Evolutionary conservation across 2,329 filamentous ascomycete species (phyloP).

Genomic region (Scytalidium sp.): DNA sequence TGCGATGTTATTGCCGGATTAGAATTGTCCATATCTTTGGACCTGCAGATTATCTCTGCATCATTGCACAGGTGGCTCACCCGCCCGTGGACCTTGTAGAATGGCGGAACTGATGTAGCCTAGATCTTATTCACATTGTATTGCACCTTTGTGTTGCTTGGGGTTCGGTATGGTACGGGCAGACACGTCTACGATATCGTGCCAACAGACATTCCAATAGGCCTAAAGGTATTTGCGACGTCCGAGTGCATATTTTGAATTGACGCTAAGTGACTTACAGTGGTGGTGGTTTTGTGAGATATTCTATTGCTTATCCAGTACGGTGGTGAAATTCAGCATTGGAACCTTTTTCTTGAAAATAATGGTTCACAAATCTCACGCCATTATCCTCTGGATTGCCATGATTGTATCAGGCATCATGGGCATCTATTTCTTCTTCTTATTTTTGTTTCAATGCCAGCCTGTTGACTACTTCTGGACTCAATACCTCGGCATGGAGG

Average conservation of each 20-base stretch:
- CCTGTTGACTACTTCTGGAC: conserved; percentile 49
- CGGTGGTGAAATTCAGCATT: conserved; percentile 38
- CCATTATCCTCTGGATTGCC: conserved; percentile 32
- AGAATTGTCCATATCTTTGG: conserved; percentile 39
- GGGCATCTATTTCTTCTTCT: conserved; percentile 39
- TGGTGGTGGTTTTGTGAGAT: conserved; percentile 25
- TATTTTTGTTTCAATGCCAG: conserved; percentile 47
- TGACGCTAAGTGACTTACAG: too few species aligned
- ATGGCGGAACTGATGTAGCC: not conserved
- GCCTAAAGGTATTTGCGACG: conserved; percentile 10
- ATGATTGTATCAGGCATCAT: conserved; percentile 33
- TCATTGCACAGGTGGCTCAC: conserved; percentile 39
- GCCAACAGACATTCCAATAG: not conserved
- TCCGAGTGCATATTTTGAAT: too few species aligned
- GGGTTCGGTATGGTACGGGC: conserved; percentile 11
- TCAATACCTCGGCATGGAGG: conserved; percentile 31
- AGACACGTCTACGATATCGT: conserved; percentile 5
- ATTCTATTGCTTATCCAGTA: conserved; percentile 37
- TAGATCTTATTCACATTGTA: conserved; percentile 15
- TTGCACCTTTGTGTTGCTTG: conserved; percentile 14
- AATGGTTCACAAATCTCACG: conserved; percentile 30
- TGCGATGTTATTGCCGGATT: conserved; percentile 43
- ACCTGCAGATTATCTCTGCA: conserved; percentile 46
- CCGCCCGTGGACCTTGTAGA: not conserved
- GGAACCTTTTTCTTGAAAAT: conserved; percentile 39